Base-by-base conservation (phyloP, 192 early-diverging fungal species). In the Entomortierella parvispora region DNA sequence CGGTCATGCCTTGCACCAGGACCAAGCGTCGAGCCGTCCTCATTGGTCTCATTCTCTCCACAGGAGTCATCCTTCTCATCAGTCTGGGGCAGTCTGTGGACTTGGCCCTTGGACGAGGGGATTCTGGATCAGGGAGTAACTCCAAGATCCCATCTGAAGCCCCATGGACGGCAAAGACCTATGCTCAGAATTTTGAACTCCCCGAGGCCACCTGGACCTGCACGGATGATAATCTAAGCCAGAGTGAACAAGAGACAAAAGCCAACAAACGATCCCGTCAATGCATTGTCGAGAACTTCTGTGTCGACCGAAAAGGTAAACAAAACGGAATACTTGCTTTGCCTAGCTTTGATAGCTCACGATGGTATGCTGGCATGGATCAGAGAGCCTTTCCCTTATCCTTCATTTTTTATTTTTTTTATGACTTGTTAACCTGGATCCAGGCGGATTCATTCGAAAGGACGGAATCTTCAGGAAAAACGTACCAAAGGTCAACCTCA, bases 401-500 rank as follows among this genome's bases (percentile, higher is more conserved):
- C 18, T 47, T 12, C 9, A 20, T 56, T 18, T 15, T 66, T 8
- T 31, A 2, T 17, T 8, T 28, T 62, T 34, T 49, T 10, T 6
- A 40, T 12, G 37, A 40, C 37, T 12, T 40, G 2, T 23, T 1
- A 51, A 4, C 11, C 12, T n/a, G n/a, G 10, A 2, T 34, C 4
- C 17, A 70, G 68, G 68, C 33, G 68, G 51, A 5, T 70, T 70
- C 51, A 70, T 70, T 62, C 67, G 57, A 29, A 33, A 32, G 22
- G 61, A 37, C 46, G 55, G 65, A 2, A 25, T 40, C 4, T 51
- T 22, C 5, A 14, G 3, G 6, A 46, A 53, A 47, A 69, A 61
- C 20, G 9, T 70, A 18, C 68, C 60, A 9, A 62, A 62, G 31
- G 68, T 70, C 45, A 78, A 78, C 54, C 25, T 78, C 25, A 63